Evolutionary conservation across 2,329 filamentous ascomycete species (phyloP).

Genomic region (Dendrostoma leiphaemia): DNA sequence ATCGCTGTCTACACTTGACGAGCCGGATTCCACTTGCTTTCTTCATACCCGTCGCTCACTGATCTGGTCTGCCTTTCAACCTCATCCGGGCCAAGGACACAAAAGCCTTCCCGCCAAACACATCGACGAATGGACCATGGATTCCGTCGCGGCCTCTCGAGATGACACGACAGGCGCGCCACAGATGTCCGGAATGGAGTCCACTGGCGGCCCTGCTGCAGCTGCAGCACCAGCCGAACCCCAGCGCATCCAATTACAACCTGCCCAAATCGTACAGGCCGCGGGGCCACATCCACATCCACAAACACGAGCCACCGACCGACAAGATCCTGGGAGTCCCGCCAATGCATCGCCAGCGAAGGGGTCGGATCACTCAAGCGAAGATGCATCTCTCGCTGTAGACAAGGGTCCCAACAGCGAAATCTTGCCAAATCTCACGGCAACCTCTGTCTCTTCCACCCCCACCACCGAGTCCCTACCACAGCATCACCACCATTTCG

Average conservation of each 20-base stretch:
- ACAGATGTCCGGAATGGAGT: neutral
- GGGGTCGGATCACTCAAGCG: neutral
- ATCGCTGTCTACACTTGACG: no score
- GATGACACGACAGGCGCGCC: constrained; percentile 3
- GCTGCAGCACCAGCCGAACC: neutral
- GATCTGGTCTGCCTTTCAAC: neutral
- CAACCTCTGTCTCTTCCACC: neutral
- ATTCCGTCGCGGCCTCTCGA: neutral
- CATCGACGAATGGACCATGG: neutral
- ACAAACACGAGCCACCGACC: neutral
- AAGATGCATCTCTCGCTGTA: neutral
- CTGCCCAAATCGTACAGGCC: neutral
- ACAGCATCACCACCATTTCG: neutral
- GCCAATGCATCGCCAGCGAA: neutral
- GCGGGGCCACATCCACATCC: neutral
- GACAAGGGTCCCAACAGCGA: constrained; percentile 1
- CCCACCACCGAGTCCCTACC: neutral
- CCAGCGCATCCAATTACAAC: neutral
- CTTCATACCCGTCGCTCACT: no score
- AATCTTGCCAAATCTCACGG: neutral
- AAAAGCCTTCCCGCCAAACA: neutral
- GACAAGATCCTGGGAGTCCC: neutral
- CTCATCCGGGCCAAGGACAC: neutral
- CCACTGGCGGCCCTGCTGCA: neutral
- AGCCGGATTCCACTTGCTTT: no score